Percentiles rank a stretch among this genome's conserved stretches.
Conservation (phyloP, 2,329 filamentous ascomycete species). For the Scleromitrula shiraiana region DNA sequence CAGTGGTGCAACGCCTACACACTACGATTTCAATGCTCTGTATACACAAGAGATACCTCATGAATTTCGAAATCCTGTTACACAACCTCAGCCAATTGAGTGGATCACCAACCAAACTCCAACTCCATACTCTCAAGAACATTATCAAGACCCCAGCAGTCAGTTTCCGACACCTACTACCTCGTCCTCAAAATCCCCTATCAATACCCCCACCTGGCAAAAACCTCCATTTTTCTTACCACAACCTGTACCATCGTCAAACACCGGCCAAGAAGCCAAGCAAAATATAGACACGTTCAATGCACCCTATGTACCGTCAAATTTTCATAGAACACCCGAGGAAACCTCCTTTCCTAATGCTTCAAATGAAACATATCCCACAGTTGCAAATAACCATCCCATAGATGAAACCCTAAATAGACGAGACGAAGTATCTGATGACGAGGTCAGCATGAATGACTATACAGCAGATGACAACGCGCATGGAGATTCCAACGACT, state of each 20-base stretch:
- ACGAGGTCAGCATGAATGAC: constrained; percentile 9
- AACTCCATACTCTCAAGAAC: neutral
- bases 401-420: no score
- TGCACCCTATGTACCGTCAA: no score
- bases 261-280: no score
- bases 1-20: constrained; percentile 10
- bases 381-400: no score
- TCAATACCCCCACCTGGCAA: constrained; percentile 3
- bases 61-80: neutral
- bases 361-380: neutral
- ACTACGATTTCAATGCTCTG: constrained; percentile 23
- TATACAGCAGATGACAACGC: constrained; percentile 34
- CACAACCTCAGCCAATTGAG: neutral
- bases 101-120: constrained; percentile 1
- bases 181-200: neutral
- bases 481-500: constrained; percentile 30
- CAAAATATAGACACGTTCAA: no score
- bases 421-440: constrained; percentile 31
- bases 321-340: no score
- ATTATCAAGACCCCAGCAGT: neutral
- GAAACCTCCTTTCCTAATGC: no score
- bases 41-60: neutral
- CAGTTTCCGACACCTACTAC: neutral
- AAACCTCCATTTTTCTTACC: neutral
- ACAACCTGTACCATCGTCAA: no score